phyloP scores from a whole-genome alignment of 352 stramenopile species.

The Globisporangium sylvaticum region DNA sequence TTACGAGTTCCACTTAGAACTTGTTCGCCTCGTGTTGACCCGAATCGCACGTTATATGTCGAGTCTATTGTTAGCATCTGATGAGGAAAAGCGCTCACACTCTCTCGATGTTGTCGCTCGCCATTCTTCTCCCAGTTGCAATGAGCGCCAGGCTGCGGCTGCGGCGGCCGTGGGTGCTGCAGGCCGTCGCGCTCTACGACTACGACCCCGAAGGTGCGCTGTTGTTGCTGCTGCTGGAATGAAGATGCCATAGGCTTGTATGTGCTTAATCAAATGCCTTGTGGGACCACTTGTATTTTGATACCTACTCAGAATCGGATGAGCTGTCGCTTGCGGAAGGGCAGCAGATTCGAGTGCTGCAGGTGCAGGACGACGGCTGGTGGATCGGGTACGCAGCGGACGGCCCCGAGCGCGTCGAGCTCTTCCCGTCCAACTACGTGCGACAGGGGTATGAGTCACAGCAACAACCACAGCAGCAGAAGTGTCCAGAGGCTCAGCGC shows the following conservation, averaged over 20 bases:
- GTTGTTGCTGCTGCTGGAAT: background rate
- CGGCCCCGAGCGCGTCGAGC: slow-evolving; percentile 24
- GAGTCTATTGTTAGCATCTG: slow-evolving; percentile 7
- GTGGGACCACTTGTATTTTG: background rate
- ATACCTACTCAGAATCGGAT: slow-evolving; percentile 34
- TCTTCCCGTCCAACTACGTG: slow-evolving; percentile 75
- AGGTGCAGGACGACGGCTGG: slow-evolving; percentile 60
- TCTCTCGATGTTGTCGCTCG: background rate
- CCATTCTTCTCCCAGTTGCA: background rate
- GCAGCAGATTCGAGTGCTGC: slow-evolving; percentile 41
- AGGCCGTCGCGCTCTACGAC: slow-evolving; percentile 54
- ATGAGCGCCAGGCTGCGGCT: slow-evolving; percentile 4
- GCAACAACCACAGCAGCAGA: background rate
- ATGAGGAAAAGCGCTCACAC: background rate
- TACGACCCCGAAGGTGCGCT: slow-evolving; percentile 49
- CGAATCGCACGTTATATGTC: background rate
- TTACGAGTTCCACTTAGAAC: background rate
- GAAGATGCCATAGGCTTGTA: background rate
- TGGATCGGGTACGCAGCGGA: slow-evolving; percentile 43
- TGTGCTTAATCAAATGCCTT: background rate
- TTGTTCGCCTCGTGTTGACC: background rate
- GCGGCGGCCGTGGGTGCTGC: slow-evolving; percentile 23
- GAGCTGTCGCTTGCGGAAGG: slow-evolving; percentile 48
- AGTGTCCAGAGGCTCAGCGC: background rate
- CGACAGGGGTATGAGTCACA: slow-evolving; percentile 16